Evolutionary conservation across 495 filamentous ascomycete genomes (phyloP).

Genomic region (Penicillium psychrofluorescens): DNA sequence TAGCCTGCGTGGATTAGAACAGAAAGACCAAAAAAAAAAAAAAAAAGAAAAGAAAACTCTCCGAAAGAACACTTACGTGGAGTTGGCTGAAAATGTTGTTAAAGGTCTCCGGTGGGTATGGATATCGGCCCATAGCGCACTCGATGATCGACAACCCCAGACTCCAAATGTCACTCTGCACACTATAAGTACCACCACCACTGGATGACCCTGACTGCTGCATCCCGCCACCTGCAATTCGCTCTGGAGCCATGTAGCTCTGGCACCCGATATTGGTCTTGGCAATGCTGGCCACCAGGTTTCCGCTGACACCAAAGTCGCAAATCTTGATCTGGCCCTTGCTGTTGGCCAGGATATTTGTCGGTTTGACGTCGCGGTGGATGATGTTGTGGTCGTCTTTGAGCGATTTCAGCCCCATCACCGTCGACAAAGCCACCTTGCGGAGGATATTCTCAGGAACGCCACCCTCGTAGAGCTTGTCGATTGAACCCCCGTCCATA

Average conservation of each 20-base stretch:
- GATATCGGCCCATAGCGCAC: constrained; percentile 91
- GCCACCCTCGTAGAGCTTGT: constrained; percentile 91
- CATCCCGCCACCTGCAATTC: constrained; percentile 80
- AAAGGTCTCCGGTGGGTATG: constrained; percentile 96
- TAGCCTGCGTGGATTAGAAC: constrained; percentile 56
- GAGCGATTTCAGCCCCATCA: constrained; percentile 82
- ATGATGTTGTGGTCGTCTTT: constrained; percentile 99
- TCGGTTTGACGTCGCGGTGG: constrained; percentile 97
- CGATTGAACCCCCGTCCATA: constrained; percentile 99
- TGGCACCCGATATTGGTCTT: constrained; percentile 99
- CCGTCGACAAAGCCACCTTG: constrained; percentile 85
- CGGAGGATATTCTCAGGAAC: constrained; percentile 83
- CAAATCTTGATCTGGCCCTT: constrained; percentile 94
- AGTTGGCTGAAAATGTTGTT: constrained; percentile 98
- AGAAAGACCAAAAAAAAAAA: constrained; percentile 7
- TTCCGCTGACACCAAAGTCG: constrained; percentile 96
- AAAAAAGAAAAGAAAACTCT: too few relatives aligned
- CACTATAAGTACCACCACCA: constrained; percentile 84
- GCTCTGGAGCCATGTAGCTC: constrained; percentile 98
- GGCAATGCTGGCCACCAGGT: constrained; percentile 93
- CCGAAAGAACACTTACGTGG: constrained; percentile 60
- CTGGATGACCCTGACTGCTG: constrained; percentile 64
- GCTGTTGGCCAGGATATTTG: constrained; percentile 90
- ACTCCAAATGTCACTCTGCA: constrained; percentile 98
- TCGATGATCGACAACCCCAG: constrained; percentile 92